These are phyloP conservation scores for Eucalyptus erythrocorys DNA, from an alignment of 345 rosid genomes.

Conservation along the genomic window DNA sequence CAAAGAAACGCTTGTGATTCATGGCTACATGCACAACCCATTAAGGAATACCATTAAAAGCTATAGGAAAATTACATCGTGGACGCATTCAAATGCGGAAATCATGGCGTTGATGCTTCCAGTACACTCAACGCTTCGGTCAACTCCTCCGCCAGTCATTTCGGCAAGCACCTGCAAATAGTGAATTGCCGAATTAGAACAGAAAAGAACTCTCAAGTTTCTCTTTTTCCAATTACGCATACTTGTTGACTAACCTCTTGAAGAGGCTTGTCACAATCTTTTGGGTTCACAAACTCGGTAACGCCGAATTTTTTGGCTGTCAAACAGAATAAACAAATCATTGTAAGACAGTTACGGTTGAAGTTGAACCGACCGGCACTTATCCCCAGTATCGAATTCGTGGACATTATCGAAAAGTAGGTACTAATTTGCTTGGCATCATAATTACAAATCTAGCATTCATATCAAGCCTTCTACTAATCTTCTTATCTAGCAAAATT, in stretches of 20 bases:
- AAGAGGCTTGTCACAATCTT: conserved; percentile 17
- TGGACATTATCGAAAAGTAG: neutral
- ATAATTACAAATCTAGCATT: neutral
- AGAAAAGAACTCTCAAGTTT: neutral
- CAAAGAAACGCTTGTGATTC: neutral
- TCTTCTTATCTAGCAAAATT: neutral
- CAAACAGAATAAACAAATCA: neutral
- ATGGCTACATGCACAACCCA: too few relatives aligned
- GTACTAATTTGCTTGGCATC: neutral
- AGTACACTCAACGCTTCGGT: conserved; percentile 33
- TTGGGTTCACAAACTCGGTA: conserved; percentile 22
- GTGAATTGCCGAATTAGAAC: neutral
- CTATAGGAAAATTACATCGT: conserved; percentile 10
- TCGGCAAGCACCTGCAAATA: conserved; percentile 23
- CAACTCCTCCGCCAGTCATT: conserved; percentile 35
- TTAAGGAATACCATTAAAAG: neutral
- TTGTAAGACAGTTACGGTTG: neutral
- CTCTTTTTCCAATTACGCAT: neutral
- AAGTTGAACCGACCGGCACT: neutral
- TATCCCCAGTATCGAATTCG: neutral
- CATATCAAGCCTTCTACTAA: neutral
- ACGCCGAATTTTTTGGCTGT: conserved; percentile 30
- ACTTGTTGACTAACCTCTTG: conserved; percentile 6
- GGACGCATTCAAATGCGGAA: conserved; percentile 33
- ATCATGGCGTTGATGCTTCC: conserved; percentile 32